Evolutionary conservation across 1,284 basidiomycete genomes (phyloP), one percentile per base, ranked within the genome.

Genomic region (Marasmius sp.): DNA sequence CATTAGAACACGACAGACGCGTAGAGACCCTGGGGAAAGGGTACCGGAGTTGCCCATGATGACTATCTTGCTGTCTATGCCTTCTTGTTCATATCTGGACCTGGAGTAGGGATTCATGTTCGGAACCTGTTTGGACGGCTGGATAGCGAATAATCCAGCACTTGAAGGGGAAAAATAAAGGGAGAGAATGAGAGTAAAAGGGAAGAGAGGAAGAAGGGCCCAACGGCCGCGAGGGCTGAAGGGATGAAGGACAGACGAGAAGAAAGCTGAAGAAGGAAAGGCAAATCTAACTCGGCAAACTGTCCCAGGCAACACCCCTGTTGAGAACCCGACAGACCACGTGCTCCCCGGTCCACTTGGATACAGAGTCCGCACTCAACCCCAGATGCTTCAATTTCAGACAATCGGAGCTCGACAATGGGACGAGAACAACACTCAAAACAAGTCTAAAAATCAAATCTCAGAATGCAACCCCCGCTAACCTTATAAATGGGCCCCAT

Each of bases 51-150:
- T 95, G 73, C 96, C 96, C 83, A 98, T 94, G 68, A 98, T 87
- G 72, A 98, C 95, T 71, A 98, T 93, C 84, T 98, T 98, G 68
- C 94, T 94, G 81, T 98, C 96, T 72, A 97, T 83, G 69, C 89
- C 88, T 68, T 88, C 87, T 43, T 37, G 33, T 37, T 54, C 57
- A 33, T 59, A 36, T 37, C 33, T 71, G 73, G 86, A 89, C 76
- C 85, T 82, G 71, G 85, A 81, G 76, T 88, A 88, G 57, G 84
- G 86, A 75, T 88, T 85, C 78, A 86, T 80, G 70, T 64, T 67
- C 66, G 64, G 64, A 70, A 67, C 66, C 72, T 62, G 64, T 68
- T 66, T 65, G 67, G 70, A 66, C 69, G 65, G 64, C 67, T 57
- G 61, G 51, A 61, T 61, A 56, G 66, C 65, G 58, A 69, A 75